Conservation (phyloP, 176 grass and related monocot genomes). For the Aechmea fasciata region DNA sequence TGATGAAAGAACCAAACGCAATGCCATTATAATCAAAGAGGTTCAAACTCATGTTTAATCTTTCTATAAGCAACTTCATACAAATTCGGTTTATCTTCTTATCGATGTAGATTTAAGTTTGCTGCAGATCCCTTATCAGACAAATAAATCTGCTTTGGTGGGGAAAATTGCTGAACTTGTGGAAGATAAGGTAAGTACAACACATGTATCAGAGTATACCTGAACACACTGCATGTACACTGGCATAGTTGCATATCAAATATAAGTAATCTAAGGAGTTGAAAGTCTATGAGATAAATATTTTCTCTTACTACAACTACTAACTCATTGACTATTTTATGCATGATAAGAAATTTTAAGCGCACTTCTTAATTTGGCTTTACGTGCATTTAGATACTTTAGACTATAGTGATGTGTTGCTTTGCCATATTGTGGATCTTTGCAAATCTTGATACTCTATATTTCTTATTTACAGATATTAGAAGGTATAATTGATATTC, state of each 20-base stretch:
- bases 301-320: no score
- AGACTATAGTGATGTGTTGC: not conserved
- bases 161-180: conserved; percentile 88
- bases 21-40: conserved; percentile 93
- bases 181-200: conserved; percentile 62
- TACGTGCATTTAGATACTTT: not conserved
- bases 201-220: no score
- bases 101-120: conserved; percentile 23
- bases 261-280: no score
- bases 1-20: conserved; percentile 67
- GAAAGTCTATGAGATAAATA: no score
- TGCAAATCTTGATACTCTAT: not conserved
- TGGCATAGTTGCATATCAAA: no score
- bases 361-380: no score
- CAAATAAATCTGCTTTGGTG: conserved; percentile 84
- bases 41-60: conserved; percentile 23
- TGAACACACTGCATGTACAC: no score
- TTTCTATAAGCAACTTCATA: not conserved
- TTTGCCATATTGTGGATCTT: not conserved
- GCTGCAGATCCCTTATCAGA: conserved; percentile 81
- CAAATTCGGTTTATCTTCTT: not conserved
- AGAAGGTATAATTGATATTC: conserved; percentile 95
- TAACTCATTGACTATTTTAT: no score
- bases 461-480: conserved; percentile 36
- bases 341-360: no score